Evolutionary conservation across 2,329 filamentous ascomycete genomes (phyloP), one percentile per base, ranked within the genome.

Genomic region (Penicillium palitans): DNA sequence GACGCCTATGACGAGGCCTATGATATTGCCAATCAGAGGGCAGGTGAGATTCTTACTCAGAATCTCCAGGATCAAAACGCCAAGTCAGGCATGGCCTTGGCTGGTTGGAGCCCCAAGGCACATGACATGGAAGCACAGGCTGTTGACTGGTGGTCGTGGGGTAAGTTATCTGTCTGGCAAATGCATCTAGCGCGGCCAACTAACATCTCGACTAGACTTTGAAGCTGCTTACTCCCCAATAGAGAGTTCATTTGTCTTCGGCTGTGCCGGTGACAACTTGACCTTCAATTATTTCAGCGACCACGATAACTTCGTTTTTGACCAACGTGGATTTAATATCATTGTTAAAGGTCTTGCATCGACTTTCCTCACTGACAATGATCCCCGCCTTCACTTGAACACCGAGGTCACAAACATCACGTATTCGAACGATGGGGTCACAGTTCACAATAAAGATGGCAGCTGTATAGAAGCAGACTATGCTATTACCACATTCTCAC

Each of bases 401-500:
- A 87, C 84, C 0, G 76, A 79, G 1, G 80, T 90, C 1, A 82
- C 80, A 0, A 75, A 80, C 2, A 78, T 90, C 33, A 72, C 76
- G 6, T 86, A 88, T 67, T 77, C 77, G 0, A 67, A 79, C 4
- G 64, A 78, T 1, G 80, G 81, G 3, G 84, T 89, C 2, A 83
- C 75, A 0, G 73, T 89, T 12, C 71, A 77, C 49, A 82, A 79
- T 27, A 71, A 78, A 2, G 80, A 86, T 55, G 84, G 83, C 2
- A 79, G 72, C 54, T 88, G 86, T 62, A 74, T 88, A 21, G 70
- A 79, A 46, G 86, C 86, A 1, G 81, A 83, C 7, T 86, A 87
- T 61, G 87, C 86, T 1, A 82, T 90, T 60, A 83, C 81, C 65
- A 90, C 87, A 0, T 89, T 90, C 70, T 87, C 85, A 0, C 72